phyloP scores from a whole-genome alignment of 371 early-diverging fungal species.

The Parasitella parasitica region DNA sequence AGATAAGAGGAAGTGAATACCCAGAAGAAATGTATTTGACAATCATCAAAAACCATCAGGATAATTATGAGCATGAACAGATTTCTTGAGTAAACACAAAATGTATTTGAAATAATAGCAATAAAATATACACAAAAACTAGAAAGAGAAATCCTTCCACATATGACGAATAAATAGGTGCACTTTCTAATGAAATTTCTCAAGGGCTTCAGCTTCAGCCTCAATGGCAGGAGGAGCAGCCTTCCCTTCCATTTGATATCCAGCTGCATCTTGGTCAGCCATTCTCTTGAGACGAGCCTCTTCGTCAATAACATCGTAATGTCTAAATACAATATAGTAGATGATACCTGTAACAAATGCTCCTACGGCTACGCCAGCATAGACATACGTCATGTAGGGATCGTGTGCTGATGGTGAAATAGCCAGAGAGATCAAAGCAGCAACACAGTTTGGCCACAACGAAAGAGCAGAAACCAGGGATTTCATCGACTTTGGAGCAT shows the following conservation, averaged over 20 bases:
- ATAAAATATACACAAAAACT: not conserved
- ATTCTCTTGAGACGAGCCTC: slow-evolving; percentile 18
- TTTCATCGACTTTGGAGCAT: slow-evolving; percentile 68
- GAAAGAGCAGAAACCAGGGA: slow-evolving; percentile 66
- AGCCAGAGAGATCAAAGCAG: slow-evolving; percentile 63
- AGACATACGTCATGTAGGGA: slow-evolving; percentile 65
- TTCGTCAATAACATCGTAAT: slow-evolving; percentile 36
- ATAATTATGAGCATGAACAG: slow-evolving; percentile 26
- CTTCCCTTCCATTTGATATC: not conserved
- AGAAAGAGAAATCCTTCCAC: not conserved
- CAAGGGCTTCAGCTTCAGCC: slow-evolving; percentile 8
- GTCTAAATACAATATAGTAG: slow-evolving; percentile 33
- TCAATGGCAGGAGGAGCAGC: not conserved
- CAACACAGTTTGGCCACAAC: slow-evolving; percentile 67
- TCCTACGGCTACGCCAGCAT: slow-evolving; percentile 55
- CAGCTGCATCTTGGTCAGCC: slow-evolving; percentile 8
- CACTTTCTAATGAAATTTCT: not conserved
- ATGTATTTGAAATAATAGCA: not conserved
- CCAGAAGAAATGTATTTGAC: slow-evolving; percentile 40
- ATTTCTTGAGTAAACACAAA: not conserved
- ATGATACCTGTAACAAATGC: slow-evolving; percentile 34
- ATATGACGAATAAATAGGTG: not conserved
- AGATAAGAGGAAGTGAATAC: slow-evolving; percentile 47
- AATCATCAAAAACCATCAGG: slow-evolving; percentile 39
- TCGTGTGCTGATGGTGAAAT: slow-evolving; percentile 63